These are phyloP conservation scores for Camelina laxa DNA, from an alignment of 345 rosid genomes.

Conservation along the genomic window DNA sequence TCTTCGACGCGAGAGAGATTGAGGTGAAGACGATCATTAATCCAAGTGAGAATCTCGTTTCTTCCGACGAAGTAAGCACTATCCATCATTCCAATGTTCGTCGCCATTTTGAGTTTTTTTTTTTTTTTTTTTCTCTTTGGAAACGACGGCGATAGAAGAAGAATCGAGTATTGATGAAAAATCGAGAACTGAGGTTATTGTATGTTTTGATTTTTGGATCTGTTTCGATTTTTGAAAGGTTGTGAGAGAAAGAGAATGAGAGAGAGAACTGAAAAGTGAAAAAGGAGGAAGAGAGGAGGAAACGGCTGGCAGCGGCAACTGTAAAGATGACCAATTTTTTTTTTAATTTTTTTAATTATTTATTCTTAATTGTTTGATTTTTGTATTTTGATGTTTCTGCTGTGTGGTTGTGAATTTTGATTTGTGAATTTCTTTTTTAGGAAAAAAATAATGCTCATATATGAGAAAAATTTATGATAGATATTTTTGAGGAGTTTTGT, in stretches of 20 bases:
- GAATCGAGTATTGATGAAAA: conserved; percentile 5
- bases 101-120: conserved; percentile 55
- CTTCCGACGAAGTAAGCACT: conserved; percentile 97
- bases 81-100: conserved; percentile 94
- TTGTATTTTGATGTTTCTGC: background rate
- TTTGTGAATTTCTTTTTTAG: too few relatives aligned
- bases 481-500: too few relatives aligned
- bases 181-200: background rate
- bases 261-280: conserved; percentile 9
- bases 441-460: too few relatives aligned
- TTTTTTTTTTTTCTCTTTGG: conserved; percentile 28
- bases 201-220: conserved; percentile 5
- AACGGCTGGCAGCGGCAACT: conserved; percentile 43
- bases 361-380: background rate
- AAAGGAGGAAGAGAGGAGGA: conserved; percentile 7
- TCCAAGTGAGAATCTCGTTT: conserved; percentile 89
- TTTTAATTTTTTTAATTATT: conserved; percentile 26
- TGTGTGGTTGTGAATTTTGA: background rate
- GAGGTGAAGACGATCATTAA: conserved; percentile 87
- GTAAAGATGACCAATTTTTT: conserved; percentile 37
- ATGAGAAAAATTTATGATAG: background rate
- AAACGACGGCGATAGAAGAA: conserved; percentile 53
- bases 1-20: conserved; percentile 91
- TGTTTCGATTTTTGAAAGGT: background rate
- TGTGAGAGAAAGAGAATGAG: background rate